Base-by-base conservation (phyloP, 176 grass and related monocot species). In the Poa pratensis region DNA sequence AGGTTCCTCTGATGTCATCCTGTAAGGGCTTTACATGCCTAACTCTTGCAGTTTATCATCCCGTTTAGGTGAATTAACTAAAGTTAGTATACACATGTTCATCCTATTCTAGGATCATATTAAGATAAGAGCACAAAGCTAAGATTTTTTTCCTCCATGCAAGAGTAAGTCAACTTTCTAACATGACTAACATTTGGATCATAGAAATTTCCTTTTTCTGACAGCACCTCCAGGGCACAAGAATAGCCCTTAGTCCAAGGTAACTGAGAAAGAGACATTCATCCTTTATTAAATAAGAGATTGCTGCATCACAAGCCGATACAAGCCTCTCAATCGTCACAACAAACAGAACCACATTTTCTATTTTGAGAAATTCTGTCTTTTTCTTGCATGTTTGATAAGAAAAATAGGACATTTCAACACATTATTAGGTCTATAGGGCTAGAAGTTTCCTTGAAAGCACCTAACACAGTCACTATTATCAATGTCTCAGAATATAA, bases 201-300 rank as follows among this genome's bases (percentile, higher is more conserved):
- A 13, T 42, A 6, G 39, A 77, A 80, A 67, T 80, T 80, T 63
- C 34, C 69, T 65, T 69, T 84, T 75, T 80, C 69, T 80, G 82
- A 69, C 84, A 80, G 89, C 35, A 35, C 42, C 85, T 61, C 42
- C 60, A 90, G 85, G 76, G 68, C 69, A 90, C 23, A 69, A 43
- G 37, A 76, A 59, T 42, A 87, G 66, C 40, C 75, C 84, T 69
- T 87, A 61, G 50, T 61, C 72, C 7, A 69, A 87, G 85, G 85
- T 12, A 84, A 69, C 42, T 76, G 22, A 80, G 89, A 90, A 90
- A 90, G 75, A 58, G 85, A 90, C 83, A 61, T 84, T 90, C 79
- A 7, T 78, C n/a, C 59, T 37, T 20, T 79, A n/a, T 19, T 19
- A 58, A 67, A 48, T 6, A 26, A 42, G 7, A 80, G 16, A 70